Conservation (phyloP, 305 asterid species). For the Fraxinus velutina region DNA sequence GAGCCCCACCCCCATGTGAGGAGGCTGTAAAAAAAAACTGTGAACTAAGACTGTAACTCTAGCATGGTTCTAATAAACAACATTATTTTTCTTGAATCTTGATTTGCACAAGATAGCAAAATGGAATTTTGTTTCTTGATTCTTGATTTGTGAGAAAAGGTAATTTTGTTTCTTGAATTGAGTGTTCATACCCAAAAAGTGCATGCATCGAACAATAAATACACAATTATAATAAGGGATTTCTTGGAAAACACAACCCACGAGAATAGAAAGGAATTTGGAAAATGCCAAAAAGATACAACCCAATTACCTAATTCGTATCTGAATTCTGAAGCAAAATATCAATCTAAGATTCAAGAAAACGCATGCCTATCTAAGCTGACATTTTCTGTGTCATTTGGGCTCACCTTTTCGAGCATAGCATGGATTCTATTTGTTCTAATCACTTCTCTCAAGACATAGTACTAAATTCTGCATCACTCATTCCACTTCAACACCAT, state of each 20-base stretch:
- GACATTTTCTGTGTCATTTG: constrained; percentile 18
- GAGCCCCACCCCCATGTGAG: too few species aligned
- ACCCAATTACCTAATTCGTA: constrained; percentile 19
- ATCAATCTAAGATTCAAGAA: constrained; percentile 19
- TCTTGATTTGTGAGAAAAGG: neutral
- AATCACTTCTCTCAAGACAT: constrained; percentile 34
- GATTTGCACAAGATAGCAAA: neutral
- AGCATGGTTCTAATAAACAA: too few species aligned
- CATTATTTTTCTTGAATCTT: neutral
- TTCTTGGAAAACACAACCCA: neutral
- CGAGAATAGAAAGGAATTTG: constrained; percentile 21
- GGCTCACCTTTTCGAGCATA: constrained; percentile 26
- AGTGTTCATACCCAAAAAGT: neutral
- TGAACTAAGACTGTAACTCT: too few species aligned
- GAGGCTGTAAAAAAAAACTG: too few species aligned
- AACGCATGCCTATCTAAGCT: constrained; percentile 31
- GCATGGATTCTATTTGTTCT: constrained; percentile 23
- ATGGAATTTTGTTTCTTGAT: neutral
- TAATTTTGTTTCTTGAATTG: neutral
- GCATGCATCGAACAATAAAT: neutral
- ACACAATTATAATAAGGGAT: neutral
- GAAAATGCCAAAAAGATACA: constrained; percentile 29
- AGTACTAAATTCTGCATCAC: constrained; percentile 32
- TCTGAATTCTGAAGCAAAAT: neutral
- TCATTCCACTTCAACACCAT: constrained; percentile 7